A percentile compares a stretch with the other conserved stretches of the same genome.
Evolutionary conservation across 106 monocot species (phyloP).

Genomic region (Dioscorea alata): DNA sequence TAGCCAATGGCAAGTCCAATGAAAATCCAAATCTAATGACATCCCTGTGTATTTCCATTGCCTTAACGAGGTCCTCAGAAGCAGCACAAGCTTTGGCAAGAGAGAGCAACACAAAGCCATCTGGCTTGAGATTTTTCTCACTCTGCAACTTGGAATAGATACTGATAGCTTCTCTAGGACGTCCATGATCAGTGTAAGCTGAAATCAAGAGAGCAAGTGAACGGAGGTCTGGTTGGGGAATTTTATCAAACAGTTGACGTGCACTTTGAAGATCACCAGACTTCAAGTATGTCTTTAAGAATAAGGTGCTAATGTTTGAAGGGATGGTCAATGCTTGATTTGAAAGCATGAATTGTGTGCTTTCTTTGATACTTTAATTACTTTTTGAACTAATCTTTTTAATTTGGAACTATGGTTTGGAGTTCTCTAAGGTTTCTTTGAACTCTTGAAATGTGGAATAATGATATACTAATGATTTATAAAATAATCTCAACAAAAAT

Average conservation of each 20-base stretch:
- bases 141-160: slow-evolving; percentile 23
- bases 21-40: slow-evolving; percentile 31
- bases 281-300: slow-evolving; percentile 16
- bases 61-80: slow-evolving; percentile 20
- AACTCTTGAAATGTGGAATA: too few species aligned
- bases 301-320: slow-evolving; percentile 6
- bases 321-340: slow-evolving; percentile 2
- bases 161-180: slow-evolving; percentile 30
- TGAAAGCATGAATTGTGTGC: not conserved
- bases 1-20: slow-evolving; percentile 33
- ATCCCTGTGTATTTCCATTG: slow-evolving; percentile 47
- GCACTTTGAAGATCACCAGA: slow-evolving; percentile 36
- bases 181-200: slow-evolving; percentile 37
- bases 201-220: slow-evolving; percentile 40
- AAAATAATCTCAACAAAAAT: too few species aligned
- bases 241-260: slow-evolving; percentile 48
- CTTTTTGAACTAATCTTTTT: too few species aligned
- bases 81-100: slow-evolving; percentile 43
- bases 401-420: too few species aligned
- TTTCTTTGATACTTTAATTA: too few species aligned
- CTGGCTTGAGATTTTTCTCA: slow-evolving; percentile 22
- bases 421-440: too few species aligned
- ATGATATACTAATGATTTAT: too few species aligned
- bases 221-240: slow-evolving; percentile 48
- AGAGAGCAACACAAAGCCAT: slow-evolving; percentile 39